phyloP scores from a whole-genome alignment of 2,329 filamentous ascomycete genomes.

The Apiospora aurea region DNA sequence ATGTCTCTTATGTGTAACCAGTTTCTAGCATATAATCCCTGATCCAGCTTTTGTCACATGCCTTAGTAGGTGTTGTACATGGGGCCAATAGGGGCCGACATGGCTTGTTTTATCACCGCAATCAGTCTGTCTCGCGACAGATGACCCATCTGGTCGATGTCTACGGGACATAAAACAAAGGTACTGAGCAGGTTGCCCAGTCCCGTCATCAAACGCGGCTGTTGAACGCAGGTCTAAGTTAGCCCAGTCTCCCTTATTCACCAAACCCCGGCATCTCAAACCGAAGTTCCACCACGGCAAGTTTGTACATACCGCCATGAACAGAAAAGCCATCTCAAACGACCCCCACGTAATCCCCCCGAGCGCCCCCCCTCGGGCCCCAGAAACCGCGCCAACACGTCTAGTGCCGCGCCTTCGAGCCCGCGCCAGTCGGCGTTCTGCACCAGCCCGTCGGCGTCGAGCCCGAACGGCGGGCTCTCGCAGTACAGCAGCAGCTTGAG shows the following conservation, averaged over 20 bases:
- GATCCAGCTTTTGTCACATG: background rate
- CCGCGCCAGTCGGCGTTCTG: background rate
- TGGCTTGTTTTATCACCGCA: constrained; percentile 6
- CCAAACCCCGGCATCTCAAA: background rate
- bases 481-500: constrained; percentile 14
- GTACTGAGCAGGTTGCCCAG: background rate
- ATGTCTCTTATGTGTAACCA: background rate
- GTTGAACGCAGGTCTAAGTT: background rate
- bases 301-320: background rate
- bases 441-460: background rate
- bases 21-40: too few species aligned
- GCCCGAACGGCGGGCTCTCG: background rate
- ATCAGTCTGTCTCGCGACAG: constrained; percentile 5
- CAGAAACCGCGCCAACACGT: background rate
- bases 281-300: too few species aligned
- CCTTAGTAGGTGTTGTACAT: background rate
- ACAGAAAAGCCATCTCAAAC: background rate
- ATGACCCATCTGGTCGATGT: background rate
- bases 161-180: background rate
- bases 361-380: background rate
- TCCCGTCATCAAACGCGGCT: background rate
- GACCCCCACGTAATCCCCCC: background rate
- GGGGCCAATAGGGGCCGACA: background rate
- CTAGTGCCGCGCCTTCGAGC: background rate
- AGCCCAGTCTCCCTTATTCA: background rate